Conservation (phyloP, 2,329 filamentous ascomycete genomes). For the Colletotrichum sp. region DNA sequence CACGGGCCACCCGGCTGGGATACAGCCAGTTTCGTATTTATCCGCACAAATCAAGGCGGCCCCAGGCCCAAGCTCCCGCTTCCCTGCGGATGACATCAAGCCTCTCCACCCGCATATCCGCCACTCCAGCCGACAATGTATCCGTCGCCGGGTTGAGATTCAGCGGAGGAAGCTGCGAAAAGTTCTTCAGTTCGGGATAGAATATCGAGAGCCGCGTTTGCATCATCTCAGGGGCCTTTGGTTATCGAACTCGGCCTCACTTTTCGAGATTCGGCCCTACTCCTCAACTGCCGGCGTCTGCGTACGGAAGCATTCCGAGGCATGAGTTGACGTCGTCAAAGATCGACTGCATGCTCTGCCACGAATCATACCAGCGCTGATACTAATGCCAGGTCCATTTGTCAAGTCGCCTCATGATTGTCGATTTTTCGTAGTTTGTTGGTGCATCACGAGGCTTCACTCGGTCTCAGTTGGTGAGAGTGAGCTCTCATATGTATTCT, state of each 20-base stretch:
- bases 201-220: neutral
- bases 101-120: constrained; percentile 20
- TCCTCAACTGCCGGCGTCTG: neutral
- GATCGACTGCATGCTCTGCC: neutral
- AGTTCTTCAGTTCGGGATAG: neutral
- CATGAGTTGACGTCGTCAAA: neutral
- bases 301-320: neutral
- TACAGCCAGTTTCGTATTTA: constrained; percentile 18
- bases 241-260: neutral
- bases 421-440: neutral
- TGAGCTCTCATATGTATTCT: neutral
- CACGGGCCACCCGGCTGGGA: constrained; percentile 4
- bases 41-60: constrained; percentile 21
- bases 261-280: neutral
- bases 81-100: constrained; percentile 22
- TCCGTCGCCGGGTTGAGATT: constrained; percentile 14
- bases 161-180: constrained; percentile 17
- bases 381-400: neutral
- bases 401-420: neutral
- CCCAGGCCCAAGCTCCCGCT: constrained; percentile 16
- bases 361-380: neutral
- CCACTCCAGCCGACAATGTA: neutral
- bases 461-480: neutral
- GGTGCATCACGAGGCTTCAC: neutral
- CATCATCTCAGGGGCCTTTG: neutral